Base-by-base conservation (phyloP, 2,329 filamentous ascomycete species). In the Alternaria brassicae region DNA sequence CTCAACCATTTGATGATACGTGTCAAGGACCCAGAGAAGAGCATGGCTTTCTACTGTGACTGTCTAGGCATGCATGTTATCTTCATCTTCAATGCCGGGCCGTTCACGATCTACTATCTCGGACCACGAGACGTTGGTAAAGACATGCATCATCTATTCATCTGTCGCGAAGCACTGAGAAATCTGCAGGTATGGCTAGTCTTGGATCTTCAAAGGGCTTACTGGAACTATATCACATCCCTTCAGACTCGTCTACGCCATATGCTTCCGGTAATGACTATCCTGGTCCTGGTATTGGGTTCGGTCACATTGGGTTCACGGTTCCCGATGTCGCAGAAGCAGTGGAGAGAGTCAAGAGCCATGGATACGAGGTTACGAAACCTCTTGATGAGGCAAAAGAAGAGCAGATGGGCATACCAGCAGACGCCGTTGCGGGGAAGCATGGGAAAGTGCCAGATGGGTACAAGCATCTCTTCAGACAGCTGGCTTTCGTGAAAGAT, bases 291-390 rank as follows among this genome's bases (percentile, higher is more conserved):
- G 60, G 68, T 6, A 44, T 75, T 4, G 74, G 74, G 4, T 76
- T 77, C 37, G 73, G 74, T 1, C 75, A 77, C 48, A 56, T 77
- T n/a, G 74, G 75, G 0, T 76, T 77, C 53, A 76, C 72, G 9
- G 72, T 77, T 0, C 73, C 74, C 2, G 62, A 77, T 66, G 73
- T 77, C 1, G 58, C 41, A 7, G 62, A 50, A 12, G 63, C 72
- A 15, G 40, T 76, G 6, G 53, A 69, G 4, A 55, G 71, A 5
- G 63, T 72, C 6, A 57, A 60, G 25, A 49, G 49, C 4, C 70
- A 68, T 56, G 71, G 71, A 1, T 72, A 59, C 21, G 67, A 73
- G 30, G 58, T 74, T 9, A 66, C 70, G 10, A 74, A 74, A 60
- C 71, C 69, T 15, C 42, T 76, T 5, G 70, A 61, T 3, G 70